Base-by-base conservation (phyloP, 805 yeast species). In the Candida ortonii region DNA sequence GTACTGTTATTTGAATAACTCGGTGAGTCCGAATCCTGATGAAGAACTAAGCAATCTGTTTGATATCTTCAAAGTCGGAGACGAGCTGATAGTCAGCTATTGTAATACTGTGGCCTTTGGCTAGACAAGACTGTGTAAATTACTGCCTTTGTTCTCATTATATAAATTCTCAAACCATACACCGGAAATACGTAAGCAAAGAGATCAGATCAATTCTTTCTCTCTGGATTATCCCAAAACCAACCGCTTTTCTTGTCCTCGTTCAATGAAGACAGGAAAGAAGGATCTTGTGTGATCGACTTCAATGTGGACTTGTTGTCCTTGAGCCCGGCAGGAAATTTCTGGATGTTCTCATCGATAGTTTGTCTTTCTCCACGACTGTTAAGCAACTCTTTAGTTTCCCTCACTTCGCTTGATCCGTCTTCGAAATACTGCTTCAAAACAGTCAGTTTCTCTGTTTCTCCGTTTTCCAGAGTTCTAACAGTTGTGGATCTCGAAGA, bases 31-130 rank as follows among this genome's bases (percentile, higher is more conserved):
- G 3, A 55, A 66, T 16, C 68, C 69, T 1, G 73, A 68, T 44
- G 73, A 68, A 34, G 55, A 52, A 11, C 43, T 67, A 15, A 68
- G 67, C 1, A 62, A 62, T 26, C 41, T 69, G 19, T 64, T 50
- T 37, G 55, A 52, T 28, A 47, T 51, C 18, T 68, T 62, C 42
- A 59, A 57, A 5, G 53, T 50, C 5, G 62, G 60, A 28, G 61
- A 57, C 26, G 72, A 67, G 30, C 46, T 70, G n/a, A 57, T 67
- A 2, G 61, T 70, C 3, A 59, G 66, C n/a, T 70, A 70, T 28
- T 70, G 73, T 34, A 59, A 64, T 10, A 62, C 62, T 7, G 69
- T 67, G 16, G 76, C 76, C 0, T 70, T 70, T 52, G 73, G 76
- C 0, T 70, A 43, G 49, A 27, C n/a, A n/a, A n/a, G n/a, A n/a